Percentiles rank a stretch among this genome's conserved stretches.
These are phyloP conservation scores for Zizania latifolia DNA, from an alignment of 176 grass and related monocot species.

Conservation along the genomic window DNA sequence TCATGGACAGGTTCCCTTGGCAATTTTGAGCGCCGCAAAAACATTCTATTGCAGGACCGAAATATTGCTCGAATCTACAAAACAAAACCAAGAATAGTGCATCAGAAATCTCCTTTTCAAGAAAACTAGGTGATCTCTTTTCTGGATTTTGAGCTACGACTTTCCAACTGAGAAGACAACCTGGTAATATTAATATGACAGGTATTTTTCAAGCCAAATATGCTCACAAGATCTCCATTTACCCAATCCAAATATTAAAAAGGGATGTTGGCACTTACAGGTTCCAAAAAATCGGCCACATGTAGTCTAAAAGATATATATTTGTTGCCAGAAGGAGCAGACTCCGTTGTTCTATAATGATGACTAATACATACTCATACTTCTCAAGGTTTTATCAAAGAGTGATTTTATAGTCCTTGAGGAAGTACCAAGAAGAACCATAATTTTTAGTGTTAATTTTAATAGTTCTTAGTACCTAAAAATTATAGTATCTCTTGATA, in stretches of 20 bases:
- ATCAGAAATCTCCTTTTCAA: neutral
- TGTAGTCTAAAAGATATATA: neutral
- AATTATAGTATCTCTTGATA: no score
- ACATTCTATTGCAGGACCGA: slow-evolving; percentile 27
- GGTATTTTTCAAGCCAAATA: neutral
- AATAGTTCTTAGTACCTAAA: no score
- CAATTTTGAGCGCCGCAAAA: slow-evolving; percentile 34
- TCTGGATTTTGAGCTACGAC: neutral
- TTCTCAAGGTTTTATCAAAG: neutral
- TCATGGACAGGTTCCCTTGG: slow-evolving; percentile 35
- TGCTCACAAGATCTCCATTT: neutral
- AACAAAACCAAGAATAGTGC: neutral
- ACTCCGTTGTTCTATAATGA: neutral
- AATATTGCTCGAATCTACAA: slow-evolving; percentile 32
- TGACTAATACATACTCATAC: neutral
- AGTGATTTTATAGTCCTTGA: no score
- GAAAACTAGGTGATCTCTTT: neutral
- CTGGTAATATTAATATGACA: neutral
- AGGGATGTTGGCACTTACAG: neutral
- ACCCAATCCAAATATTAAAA: neutral
- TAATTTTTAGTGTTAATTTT: no score
- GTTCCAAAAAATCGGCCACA: neutral
- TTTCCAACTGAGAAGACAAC: neutral
- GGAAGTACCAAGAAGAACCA: no score
- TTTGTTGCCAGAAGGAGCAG: neutral